Percentiles rank a stretch among this genome's conserved stretches.
phyloP scores from a whole-genome alignment of 129 eudicot genomes.

The Saposhnikovia divaricata region DNA sequence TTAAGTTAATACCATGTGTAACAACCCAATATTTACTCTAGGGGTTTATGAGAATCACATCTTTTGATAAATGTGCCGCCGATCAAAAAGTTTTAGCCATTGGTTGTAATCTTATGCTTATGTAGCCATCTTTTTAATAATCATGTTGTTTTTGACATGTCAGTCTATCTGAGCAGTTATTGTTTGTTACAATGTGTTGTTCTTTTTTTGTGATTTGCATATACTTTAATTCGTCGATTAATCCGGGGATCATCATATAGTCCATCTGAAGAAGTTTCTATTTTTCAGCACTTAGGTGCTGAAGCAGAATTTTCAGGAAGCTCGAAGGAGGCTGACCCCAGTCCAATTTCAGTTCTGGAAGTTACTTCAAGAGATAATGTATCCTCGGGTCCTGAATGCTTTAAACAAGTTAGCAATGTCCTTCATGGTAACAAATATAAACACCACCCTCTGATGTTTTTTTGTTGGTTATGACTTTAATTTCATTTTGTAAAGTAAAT shows the following conservation, averaged over 20 bases:
- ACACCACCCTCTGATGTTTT: neutral
- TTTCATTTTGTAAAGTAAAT: neutral
- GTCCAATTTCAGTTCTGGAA: conserved; percentile 60
- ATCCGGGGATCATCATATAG: conserved; percentile 28
- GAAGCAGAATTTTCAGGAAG: conserved; percentile 50
- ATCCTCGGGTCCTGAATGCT: conserved; percentile 43
- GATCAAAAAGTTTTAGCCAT: too few species aligned
- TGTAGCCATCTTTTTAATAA: neutral
- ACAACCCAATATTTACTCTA: too few species aligned
- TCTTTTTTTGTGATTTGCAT: neutral
- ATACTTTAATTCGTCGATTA: conserved; percentile 5
- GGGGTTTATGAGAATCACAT: too few species aligned
- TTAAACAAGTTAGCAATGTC: conserved; percentile 54
- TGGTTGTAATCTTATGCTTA: too few species aligned
- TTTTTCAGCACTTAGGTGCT: conserved; percentile 33
- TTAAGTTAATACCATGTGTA: too few species aligned
- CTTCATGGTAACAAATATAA: conserved; percentile 45
- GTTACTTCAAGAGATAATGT: conserved; percentile 52
- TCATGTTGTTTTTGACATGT: neutral
- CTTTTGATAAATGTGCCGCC: too few species aligned
- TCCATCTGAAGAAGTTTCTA: conserved; percentile 14
- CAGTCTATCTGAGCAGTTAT: neutral
- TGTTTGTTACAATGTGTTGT: neutral
- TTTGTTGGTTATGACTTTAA: neutral
- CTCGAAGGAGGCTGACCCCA: conserved; percentile 58